These are phyloP conservation scores for Pseudogymnoascus sp. DNA, from an alignment of 2,329 filamentous ascomycete genomes.

Conservation along the genomic window DNA sequence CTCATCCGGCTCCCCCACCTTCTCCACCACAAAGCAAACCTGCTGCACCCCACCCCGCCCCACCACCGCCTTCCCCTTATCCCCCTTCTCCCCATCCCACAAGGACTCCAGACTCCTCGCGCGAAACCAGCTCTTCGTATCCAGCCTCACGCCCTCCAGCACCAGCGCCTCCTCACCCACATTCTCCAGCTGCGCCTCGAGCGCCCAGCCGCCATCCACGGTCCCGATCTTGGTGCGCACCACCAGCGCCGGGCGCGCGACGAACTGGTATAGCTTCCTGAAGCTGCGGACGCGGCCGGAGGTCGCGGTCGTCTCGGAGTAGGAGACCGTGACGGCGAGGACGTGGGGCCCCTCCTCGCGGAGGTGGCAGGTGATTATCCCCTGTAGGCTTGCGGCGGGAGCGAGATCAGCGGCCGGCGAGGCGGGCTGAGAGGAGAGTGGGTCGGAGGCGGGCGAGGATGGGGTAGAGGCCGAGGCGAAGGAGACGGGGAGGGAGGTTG, in stretches of 20 bases:
- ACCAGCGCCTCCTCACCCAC: conserved; percentile 77
- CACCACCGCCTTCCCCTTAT: conserved; percentile 51
- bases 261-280: conserved; percentile 92
- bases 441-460: not conserved
- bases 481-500: conserved; percentile 54
- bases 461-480: conserved; percentile 40
- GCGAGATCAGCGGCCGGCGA: conserved; percentile 42
- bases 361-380: conserved; percentile 76
- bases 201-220: conserved; percentile 53
- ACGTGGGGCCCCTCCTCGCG: conserved; percentile 94
- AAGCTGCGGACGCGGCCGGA: conserved; percentile 74
- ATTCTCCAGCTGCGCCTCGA: conserved; percentile 95
- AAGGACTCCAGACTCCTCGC: conserved; percentile 45
- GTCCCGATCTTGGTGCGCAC: conserved; percentile 80
- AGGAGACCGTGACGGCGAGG: conserved; percentile 85
- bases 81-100: conserved; percentile 30
- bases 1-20: no score
- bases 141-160: conserved; percentile 59
- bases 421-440: conserved; percentile 13
- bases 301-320: conserved; percentile 76
- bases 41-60: conserved; percentile 59
- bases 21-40: conserved; percentile 54
- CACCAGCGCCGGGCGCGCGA: conserved; percentile 81
- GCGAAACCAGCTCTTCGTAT: conserved; percentile 44
- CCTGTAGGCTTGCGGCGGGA: conserved; percentile 65